Percentiles rank a stretch among this genome's conserved stretches.
These are phyloP conservation scores for Ophiosphaerella korrae DNA, from an alignment of 2,329 filamentous ascomycete genomes.

Conservation along the genomic window DNA sequence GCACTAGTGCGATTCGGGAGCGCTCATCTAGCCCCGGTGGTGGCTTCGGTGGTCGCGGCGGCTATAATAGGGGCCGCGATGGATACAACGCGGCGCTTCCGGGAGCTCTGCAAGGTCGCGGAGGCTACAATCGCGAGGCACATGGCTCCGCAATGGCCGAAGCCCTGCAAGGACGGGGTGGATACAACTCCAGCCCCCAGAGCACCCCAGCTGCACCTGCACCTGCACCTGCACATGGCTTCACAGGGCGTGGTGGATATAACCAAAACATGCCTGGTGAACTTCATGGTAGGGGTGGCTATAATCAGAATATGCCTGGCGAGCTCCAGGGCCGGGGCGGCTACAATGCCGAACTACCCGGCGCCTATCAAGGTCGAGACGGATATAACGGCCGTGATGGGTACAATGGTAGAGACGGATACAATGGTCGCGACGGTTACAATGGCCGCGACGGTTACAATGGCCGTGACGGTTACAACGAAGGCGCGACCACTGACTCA, in stretches of 20 bases:
- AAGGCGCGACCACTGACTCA: slow-evolving; percentile 34
- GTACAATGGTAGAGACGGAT: slow-evolving; percentile 43
- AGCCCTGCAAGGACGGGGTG: slow-evolving; percentile 23
- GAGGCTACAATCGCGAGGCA: slow-evolving; percentile 33
- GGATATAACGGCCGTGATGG: slow-evolving; percentile 44
- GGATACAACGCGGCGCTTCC: slow-evolving; percentile 43
- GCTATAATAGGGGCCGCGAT: slow-evolving; percentile 42
- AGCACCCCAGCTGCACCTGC: slow-evolving; percentile 23
- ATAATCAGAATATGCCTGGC: slow-evolving; percentile 37
- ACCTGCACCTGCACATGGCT: slow-evolving; percentile 21
- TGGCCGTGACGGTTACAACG: slow-evolving; percentile 34
- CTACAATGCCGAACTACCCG: slow-evolving; percentile 36
- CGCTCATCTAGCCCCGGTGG: slow-evolving; percentile 40
- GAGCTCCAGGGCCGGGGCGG: slow-evolving; percentile 41
- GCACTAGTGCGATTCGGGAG: slow-evolving; percentile 33
- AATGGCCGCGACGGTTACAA: slow-evolving; percentile 29
- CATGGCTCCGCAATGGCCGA: slow-evolving; percentile 25
- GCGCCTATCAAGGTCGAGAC: slow-evolving; percentile 41
- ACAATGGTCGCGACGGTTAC: slow-evolving; percentile 41
- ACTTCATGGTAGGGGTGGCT: slow-evolving; percentile 38
- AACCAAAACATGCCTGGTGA: slow-evolving; percentile 36
- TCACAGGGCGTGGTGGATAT: slow-evolving; percentile 38
- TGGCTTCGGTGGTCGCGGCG: slow-evolving; percentile 37
- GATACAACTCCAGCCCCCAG: slow-evolving; percentile 17
- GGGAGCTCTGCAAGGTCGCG: slow-evolving; percentile 36